Conservation (phyloP, 2,329 filamentous ascomycete genomes). For the Microthyrium microscopicum region DNA sequence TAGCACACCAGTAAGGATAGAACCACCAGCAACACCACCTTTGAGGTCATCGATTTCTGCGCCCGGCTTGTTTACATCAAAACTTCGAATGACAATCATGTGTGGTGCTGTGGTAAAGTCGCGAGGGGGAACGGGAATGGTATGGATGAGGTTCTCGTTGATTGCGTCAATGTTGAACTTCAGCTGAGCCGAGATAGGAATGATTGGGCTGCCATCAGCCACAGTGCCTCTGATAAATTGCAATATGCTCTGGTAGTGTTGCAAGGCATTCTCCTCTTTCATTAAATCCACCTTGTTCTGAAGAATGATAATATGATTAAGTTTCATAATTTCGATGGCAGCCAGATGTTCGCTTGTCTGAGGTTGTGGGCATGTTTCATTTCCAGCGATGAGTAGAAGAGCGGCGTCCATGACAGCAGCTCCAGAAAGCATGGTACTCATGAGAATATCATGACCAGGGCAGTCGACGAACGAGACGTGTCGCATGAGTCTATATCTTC, state of each 20-base stretch:
- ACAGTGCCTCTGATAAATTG: slow-evolving; percentile 98
- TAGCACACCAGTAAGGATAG: slow-evolving; percentile 87
- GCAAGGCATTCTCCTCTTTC: slow-evolving; percentile 82
- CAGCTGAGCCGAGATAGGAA: slow-evolving; percentile 91
- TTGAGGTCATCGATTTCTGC: slow-evolving; percentile 97
- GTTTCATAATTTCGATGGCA: slow-evolving; percentile 99
- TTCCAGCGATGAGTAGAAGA: slow-evolving; percentile 9
- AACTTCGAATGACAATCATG: slow-evolving; percentile 98
- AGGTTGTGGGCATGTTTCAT: slow-evolving; percentile 87
- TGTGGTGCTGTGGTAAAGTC: slow-evolving; percentile 87
- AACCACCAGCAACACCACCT: slow-evolving; percentile 95
- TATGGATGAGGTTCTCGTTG: slow-evolving; percentile 89
- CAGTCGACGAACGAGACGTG: slow-evolving; percentile 65
- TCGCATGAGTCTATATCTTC: slow-evolving; percentile 73
- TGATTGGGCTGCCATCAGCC: slow-evolving; percentile 84
- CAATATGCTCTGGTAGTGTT: slow-evolving; percentile 92
- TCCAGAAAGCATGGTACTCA: slow-evolving; percentile 99
- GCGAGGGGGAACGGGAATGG: slow-evolving; percentile 78
- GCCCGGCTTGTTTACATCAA: slow-evolving; percentile 99
- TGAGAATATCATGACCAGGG: slow-evolving; percentile 98
- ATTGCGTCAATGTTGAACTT: slow-evolving; percentile 99
- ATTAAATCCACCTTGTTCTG: slow-evolving; percentile 99
- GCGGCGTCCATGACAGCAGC: slow-evolving; percentile 73
- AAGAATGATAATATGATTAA: slow-evolving; percentile 97
- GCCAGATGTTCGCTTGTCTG: slow-evolving; percentile 98